Base-by-base conservation (phyloP, 1,284 basidiomycete species). In the Earliella scabrosa region DNA sequence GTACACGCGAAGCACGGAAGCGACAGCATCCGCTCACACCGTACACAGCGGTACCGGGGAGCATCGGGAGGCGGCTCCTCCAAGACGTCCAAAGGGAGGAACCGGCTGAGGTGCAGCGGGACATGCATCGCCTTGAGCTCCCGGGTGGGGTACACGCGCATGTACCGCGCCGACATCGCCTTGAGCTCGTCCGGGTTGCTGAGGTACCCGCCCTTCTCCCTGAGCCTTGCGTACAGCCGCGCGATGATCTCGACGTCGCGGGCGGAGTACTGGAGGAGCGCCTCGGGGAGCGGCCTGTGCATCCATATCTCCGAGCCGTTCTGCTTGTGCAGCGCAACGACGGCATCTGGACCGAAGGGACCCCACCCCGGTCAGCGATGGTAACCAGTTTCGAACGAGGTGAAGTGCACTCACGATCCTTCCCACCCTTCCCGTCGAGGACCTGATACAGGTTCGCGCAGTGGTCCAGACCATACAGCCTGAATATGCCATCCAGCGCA, bases 161-260 rank as follows among this genome's bases (percentile, higher is more conserved):
- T 40, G 32, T 51, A 56, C 10, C 54, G 54, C 31, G 43, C 45
- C 24, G 54, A 43, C 31, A 43, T 47, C 13, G 16, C 45, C 32
- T 46, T 35, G 14, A 56, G 49, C 14, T 24, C 31, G 11, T 77
- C 71, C 16, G 75, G 63, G 16, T 65, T 69, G 10, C 58, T 43
- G 40, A 56, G 36, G 49, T 47, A 56, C 6, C 24, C 9, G n/a
- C 41, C 27, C n/a, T 39, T 21, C 26, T 49, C n/a, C 18, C 14
- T n/a, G 51, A 79, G 79, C 24, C 70, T 59, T 6, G 68, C 67
- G 63, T 74, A 75, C 16, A 79, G 66, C 1, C 66, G 62, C 9
- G 65, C 70, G 41, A 79, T 73, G 54, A 77, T 68, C 45, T 72
- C 66, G 51, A 79, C 76, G 63, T 79, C 77, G 56, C 72, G 70